Base-by-base conservation (phyloP, 495 filamentous ascomycete species). In the Penicillium waksmanii region DNA sequence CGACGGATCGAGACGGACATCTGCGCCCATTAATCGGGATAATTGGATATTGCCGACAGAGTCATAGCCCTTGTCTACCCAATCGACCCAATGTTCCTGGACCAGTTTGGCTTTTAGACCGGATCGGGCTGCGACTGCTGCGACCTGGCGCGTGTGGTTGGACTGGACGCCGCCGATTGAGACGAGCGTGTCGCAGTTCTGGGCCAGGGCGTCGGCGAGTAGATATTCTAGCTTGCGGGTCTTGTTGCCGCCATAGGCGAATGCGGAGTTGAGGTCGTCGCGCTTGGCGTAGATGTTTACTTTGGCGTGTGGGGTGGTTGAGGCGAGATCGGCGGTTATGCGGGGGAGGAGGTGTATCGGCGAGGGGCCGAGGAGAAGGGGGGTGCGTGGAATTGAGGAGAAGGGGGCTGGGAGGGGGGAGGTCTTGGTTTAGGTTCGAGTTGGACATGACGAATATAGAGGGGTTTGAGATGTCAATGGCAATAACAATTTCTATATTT, bases 191-290 rank as follows among this genome's bases (percentile, higher is more conserved):
- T 81, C 78, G 64, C 73, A 78, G 17, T 77, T 77, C 55, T 80
- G 73, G 50, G 73, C 67, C n/a, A 81, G 70, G 9, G 85, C 86
- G 19, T 87, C 84, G 5, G 84, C 76, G 44, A 83, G 68, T 31
- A 87, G 77, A 61, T 78, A 88, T 75, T 89, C 85, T 0, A 89
- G 74, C 67, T 89, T 89, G 21, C 85, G 76, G 17, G 81, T 84
- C 70, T 89, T 89, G 73, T 89, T 88, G 44, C 84, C 86, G 10
- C 87, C 87, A 63, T 73, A 87, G 6, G 85, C 86, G 13, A 87
- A 78, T 2, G 78, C 80, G 10, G 81, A 85, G 75, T 85, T 88
- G 52, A 79, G 75, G 69, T 88, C 86, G 56, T 89, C 85, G 54
- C 85, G 79, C 62, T 88, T 87, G 61, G 85, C 84, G 62, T 83